Evolutionary conservation across 148 eudicot genomes (phyloP), one percentile per base, ranked within the genome.

Genomic region (Polygonum aviculare): DNA sequence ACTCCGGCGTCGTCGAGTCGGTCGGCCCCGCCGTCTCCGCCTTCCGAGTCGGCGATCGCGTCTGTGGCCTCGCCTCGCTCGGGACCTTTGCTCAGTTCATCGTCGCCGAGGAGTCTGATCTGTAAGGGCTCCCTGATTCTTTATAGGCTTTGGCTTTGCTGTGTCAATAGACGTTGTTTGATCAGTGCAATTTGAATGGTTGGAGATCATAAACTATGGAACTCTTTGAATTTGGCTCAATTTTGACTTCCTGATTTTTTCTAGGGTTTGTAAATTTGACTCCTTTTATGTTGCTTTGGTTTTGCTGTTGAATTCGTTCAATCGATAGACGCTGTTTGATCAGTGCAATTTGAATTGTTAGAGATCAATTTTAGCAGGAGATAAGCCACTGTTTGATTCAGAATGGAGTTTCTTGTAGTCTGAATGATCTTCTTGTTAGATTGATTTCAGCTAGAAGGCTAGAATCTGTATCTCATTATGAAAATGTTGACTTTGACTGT

Each of bases 21-120:
- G 82, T 96, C 15, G 97, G 93, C 0, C 38, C 80, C 26, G 16
- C 15, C 0, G 97, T 93, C 60, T 54, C 90, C 19, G 81, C 74
- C 76, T 93, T 96, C 78, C 81, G 36, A n/a, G 78, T 91, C 38
- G 99, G 98, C 48, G 98, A 96, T 62, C 79, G 80, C 0, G 97
- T 96, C 73, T 89, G 97, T 73, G 82, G 89, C 1, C 35, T 93
- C 15, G 84, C 90, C 16, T 76, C 76, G 48, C 74, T 82, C 21
- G 97, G 99, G 0, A 88, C 99, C 2, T 93, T 88, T 41, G 99
- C 99, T 1, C 86, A 85, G 48, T 93, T 86, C 77, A n/a, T 91
- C 41, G 91, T 93, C 18, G 93, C 89, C 63, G 94, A 95, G 35
- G 82, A 95, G 73, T 79, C 84, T 12, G 87, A 88, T 52, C 77